Base-by-base conservation (phyloP, 768 basidiomycete genomes). In the Cystobasidium tubakii region DNA sequence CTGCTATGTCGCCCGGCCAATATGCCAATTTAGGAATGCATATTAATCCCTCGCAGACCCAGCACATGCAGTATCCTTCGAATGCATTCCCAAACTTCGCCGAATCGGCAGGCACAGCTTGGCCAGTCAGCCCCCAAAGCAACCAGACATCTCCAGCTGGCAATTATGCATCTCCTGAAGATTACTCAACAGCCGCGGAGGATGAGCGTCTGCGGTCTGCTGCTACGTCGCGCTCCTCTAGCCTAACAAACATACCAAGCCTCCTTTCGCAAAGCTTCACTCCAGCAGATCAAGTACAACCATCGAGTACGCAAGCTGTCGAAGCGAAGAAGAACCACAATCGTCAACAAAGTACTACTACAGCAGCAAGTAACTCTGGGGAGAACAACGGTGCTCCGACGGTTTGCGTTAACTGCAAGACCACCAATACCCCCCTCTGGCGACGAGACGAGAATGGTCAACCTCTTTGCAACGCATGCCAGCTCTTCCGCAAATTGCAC, bases 381-480 rank as follows among this genome's bases (percentile, higher is more conserved):
- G 63, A 31, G 12, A 19, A 19, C 27, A 31, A 10, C 44, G 43
- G 43, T 39, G 1, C 73, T 9, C 34, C 27, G 1, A 66, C 66
- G 1, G 17, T 55, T 7, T 79, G 79, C 60, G 33, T 76, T 36
- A 79, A 79, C 65, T 79, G 79, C 69, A 66, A 66, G 55, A 79
- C 79, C 1, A 72, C 75, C 36, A 79, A 77, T 73, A 79, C 79
- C 7, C 79, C 79, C 19, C 77, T 79, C 12, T 79, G 79, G 79
- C 75, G 79, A 0, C 79, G 79, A 25, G 79, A 77, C 39, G 73
- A 75, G 36, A 75, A 78, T 13, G 79, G 79, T 9, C 64, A 72
- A 1, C 79, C 79, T 19, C 77, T 79, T 1, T 79, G 79, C 73
- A 79, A 79, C 66, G 79, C 78, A 10, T 79, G 79, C 67, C 78